phyloP scores from a whole-genome alignment of 2,329 filamentous ascomycete genomes.

The Venturia nashicola region DNA sequence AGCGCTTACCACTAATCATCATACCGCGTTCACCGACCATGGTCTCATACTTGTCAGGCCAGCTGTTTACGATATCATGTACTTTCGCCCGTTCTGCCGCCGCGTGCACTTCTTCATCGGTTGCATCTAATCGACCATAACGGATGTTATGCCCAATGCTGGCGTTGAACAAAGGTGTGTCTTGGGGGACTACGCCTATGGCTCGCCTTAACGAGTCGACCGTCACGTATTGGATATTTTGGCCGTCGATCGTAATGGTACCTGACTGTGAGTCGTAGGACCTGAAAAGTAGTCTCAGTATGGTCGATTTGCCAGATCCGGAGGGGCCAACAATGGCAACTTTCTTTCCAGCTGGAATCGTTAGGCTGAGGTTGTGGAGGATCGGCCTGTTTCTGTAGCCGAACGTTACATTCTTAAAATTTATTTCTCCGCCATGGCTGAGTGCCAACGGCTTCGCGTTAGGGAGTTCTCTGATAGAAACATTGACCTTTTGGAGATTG shows the following conservation, averaged over 20 bases:
- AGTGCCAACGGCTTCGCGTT: slow-evolving; percentile 63
- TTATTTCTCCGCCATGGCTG: slow-evolving; percentile 72
- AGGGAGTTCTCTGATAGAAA: slow-evolving; percentile 66
- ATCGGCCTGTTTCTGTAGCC: slow-evolving; percentile 88
- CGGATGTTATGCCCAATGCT: slow-evolving; percentile 92
- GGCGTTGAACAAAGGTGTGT: slow-evolving; percentile 94
- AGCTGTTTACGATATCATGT: slow-evolving; percentile 65
- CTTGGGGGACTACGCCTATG: slow-evolving; percentile 94
- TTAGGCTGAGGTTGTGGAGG: slow-evolving; percentile 69
- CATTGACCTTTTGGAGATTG: slow-evolving; percentile 92
- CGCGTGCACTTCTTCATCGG: slow-evolving; percentile 57
- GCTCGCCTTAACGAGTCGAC: slow-evolving; percentile 71
- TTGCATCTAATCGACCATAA: slow-evolving; percentile 74
- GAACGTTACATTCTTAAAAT: slow-evolving; percentile 89
- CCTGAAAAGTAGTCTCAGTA: slow-evolving; percentile 81
- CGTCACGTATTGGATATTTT: slow-evolving; percentile 75
- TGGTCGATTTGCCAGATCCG: slow-evolving; percentile 91
- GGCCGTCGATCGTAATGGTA: slow-evolving; percentile 80
- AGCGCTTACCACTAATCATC: slow-evolving; percentile 65
- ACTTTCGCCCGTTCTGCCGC: slow-evolving; percentile 77
- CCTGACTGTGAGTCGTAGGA: slow-evolving; percentile 85
- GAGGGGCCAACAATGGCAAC: slow-evolving; percentile 90
- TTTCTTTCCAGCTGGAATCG: slow-evolving; percentile 91
- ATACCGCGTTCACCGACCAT: slow-evolving; percentile 87
- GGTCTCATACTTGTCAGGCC: slow-evolving; percentile 81